Evolutionary conservation across 257 asterid species (phyloP).

Genomic region (Solanum pinnatisectum): DNA sequence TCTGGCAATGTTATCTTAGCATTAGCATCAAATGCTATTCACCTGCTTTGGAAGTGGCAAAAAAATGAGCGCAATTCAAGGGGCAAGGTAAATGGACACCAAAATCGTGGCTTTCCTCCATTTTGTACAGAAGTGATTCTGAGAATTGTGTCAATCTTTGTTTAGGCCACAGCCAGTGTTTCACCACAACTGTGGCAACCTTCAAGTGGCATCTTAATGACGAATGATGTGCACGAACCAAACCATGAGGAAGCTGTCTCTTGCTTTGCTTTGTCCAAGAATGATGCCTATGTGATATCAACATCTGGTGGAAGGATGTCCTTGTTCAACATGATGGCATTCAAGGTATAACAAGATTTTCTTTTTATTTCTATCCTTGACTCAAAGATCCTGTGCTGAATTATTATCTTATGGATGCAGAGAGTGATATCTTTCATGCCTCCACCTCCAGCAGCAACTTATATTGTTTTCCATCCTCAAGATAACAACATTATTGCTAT

Average conservation of each 20-base stretch:
- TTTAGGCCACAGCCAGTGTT: constrained; percentile 36
- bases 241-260: constrained; percentile 48
- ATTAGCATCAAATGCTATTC: constrained; percentile 85
- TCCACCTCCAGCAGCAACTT: constrained; percentile 61
- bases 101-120: neutral
- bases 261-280: constrained; percentile 58
- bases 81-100: constrained; percentile 49
- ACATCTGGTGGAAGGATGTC: constrained; percentile 60
- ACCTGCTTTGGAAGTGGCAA: constrained; percentile 94
- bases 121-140: neutral
- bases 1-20: constrained; percentile 77
- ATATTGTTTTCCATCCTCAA: constrained; percentile 50
- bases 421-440: constrained; percentile 56
- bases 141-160: neutral
- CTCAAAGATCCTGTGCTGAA: neutral
- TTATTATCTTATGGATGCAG: constrained; percentile 16
- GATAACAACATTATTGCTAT: constrained; percentile 53
- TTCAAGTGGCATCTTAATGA: constrained; percentile 43
- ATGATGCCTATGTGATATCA: constrained; percentile 53
- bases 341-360: constrained; percentile 27
- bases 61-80: constrained; percentile 67
- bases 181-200: constrained; percentile 54
- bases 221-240: constrained; percentile 29
- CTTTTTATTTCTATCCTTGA: neutral
- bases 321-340: constrained; percentile 51